phyloP scores from a whole-genome alignment of 306 rosid genomes.

The Betula pendula region DNA sequence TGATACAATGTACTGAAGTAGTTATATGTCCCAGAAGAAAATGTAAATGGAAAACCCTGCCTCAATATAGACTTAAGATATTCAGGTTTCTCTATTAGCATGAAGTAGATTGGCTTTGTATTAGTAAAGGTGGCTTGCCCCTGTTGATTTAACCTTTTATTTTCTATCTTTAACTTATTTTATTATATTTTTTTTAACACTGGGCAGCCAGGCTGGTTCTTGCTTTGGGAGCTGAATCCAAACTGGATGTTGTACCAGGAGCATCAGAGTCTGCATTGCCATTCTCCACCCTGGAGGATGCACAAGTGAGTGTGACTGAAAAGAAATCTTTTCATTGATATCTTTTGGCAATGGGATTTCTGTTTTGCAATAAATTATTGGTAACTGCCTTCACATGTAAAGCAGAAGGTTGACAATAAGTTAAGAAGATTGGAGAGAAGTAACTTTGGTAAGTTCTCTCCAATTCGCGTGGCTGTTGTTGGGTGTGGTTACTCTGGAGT shows the following conservation, averaged over 20 bases:
- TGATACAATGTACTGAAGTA: slow-evolving; percentile 14
- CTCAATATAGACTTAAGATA: background rate
- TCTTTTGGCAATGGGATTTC: slow-evolving; percentile 9
- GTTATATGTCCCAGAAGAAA: slow-evolving; percentile 22
- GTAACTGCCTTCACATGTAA: slow-evolving; percentile 21
- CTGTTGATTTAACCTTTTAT: slow-evolving; percentile 38
- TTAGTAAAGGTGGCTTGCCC: background rate
- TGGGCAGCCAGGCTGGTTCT: slow-evolving; percentile 99
- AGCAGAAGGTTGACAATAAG: slow-evolving; percentile 70
- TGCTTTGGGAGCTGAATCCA: slow-evolving; percentile 93
- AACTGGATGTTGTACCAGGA: slow-evolving; percentile 86
- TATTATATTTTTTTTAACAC: too few species aligned
- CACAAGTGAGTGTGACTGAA: slow-evolving; percentile 56
- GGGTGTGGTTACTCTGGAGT: slow-evolving; percentile 97
- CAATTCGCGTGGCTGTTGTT: slow-evolving; percentile 81
- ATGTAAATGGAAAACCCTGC: slow-evolving; percentile 13
- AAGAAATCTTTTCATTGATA: slow-evolving; percentile 9
- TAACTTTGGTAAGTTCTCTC: slow-evolving; percentile 63
- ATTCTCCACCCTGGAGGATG: slow-evolving; percentile 88
- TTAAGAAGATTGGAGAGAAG: slow-evolving; percentile 75
- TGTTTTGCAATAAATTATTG: slow-evolving; percentile 3
- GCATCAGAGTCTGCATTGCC: slow-evolving; percentile 80
- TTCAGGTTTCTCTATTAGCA: background rate
- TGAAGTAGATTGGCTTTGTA: slow-evolving; percentile 15
- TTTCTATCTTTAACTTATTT: too few species aligned